Evolutionary conservation across 1,284 basidiomycete species (phyloP).

Genomic region (Rhodotorula sp.): DNA sequence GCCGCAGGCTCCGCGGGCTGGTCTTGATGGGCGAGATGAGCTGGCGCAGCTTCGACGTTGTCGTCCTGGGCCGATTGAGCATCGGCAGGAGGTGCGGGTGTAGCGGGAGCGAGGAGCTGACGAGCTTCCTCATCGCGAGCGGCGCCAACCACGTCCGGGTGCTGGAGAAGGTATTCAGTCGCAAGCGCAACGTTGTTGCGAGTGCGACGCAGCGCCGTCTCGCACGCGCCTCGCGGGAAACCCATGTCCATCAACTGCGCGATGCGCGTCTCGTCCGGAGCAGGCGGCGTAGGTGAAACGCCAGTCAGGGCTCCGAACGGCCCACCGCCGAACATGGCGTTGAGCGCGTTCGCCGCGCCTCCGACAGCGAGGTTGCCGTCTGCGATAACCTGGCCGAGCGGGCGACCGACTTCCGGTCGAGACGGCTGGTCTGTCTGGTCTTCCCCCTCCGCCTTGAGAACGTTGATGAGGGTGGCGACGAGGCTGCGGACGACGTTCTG

Average conservation of each 20-base stretch:
- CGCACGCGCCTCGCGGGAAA: slow-evolving; percentile 79
- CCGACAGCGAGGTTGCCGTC: slow-evolving; percentile 3
- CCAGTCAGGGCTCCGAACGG: slow-evolving; percentile 13
- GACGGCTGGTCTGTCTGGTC: slow-evolving; percentile 13
- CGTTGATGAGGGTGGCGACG: slow-evolving; percentile 73
- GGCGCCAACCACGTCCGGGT: slow-evolving; percentile 68
- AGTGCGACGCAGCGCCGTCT: slow-evolving; percentile 75
- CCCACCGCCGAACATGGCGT: slow-evolving; percentile 16
- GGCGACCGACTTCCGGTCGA: neutral
- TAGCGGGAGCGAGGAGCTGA: slow-evolving; percentile 23
- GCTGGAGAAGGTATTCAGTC: slow-evolving; percentile 78
- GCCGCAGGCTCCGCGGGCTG: slow-evolving; percentile 26
- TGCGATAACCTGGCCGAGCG: slow-evolving; percentile 16
- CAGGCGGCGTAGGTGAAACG: slow-evolving; percentile 10
- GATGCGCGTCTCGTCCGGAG: slow-evolving; percentile 32
- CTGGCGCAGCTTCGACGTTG: slow-evolving; percentile 23
- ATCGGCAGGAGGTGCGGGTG: slow-evolving; percentile 13
- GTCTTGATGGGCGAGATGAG: slow-evolving; percentile 11
- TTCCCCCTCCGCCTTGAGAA: slow-evolving; percentile 78
- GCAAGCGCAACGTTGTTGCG: slow-evolving; percentile 88
- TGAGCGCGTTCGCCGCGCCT: slow-evolving; percentile 15
- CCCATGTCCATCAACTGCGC: slow-evolving; percentile 84
- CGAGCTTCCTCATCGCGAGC: slow-evolving; percentile 54
- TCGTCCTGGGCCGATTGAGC: neutral
- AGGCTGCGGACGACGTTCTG: slow-evolving; percentile 65